Conservation (phyloP, 2,329 filamentous ascomycete species). For the Xylaria sp. region DNA sequence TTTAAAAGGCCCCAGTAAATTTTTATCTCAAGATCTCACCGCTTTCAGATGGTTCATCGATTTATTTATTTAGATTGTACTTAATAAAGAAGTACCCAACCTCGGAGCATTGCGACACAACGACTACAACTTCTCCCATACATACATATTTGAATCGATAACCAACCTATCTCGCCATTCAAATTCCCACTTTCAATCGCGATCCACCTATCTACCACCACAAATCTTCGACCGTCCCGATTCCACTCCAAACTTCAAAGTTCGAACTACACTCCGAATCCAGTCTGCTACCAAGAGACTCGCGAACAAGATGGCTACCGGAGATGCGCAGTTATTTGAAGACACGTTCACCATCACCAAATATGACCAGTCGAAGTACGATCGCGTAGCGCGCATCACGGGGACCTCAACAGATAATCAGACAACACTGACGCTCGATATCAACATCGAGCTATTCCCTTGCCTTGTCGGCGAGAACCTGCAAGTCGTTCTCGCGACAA, state of each 20-base stretch:
- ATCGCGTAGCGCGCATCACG: slow-evolving; percentile 88
- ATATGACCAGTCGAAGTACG: slow-evolving; percentile 89
- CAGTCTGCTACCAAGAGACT: background rate
- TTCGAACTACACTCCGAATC: background rate
- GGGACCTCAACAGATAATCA: slow-evolving; percentile 80
- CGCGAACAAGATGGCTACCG: slow-evolving; percentile 61
- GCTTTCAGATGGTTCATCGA: slow-evolving; percentile 41
- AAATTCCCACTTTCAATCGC: background rate
- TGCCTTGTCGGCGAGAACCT: slow-evolving; percentile 78
- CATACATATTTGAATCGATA: background rate
- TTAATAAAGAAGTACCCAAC: slow-evolving; percentile 3
- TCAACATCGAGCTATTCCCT: slow-evolving; percentile 94
- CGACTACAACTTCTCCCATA: too few species aligned
- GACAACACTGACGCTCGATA: slow-evolving; percentile 85
- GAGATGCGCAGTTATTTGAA: slow-evolving; percentile 93
- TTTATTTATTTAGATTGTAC: background rate
- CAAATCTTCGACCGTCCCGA: background rate
- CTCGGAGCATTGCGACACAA: background rate
- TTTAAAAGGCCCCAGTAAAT: slow-evolving; percentile 41
- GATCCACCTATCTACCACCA: background rate
- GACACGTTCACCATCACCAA: slow-evolving; percentile 86
- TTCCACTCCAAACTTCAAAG: background rate
- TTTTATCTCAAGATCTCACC: slow-evolving; percentile 41
- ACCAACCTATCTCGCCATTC: background rate
- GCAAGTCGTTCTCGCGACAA: slow-evolving; percentile 84